A percentile compares a stretch with the other conserved stretches of the same genome.
These are phyloP conservation scores for Scedosporium apiospermum DNA, from an alignment of 2,329 filamentous ascomycete species.

Conservation along the genomic window DNA sequence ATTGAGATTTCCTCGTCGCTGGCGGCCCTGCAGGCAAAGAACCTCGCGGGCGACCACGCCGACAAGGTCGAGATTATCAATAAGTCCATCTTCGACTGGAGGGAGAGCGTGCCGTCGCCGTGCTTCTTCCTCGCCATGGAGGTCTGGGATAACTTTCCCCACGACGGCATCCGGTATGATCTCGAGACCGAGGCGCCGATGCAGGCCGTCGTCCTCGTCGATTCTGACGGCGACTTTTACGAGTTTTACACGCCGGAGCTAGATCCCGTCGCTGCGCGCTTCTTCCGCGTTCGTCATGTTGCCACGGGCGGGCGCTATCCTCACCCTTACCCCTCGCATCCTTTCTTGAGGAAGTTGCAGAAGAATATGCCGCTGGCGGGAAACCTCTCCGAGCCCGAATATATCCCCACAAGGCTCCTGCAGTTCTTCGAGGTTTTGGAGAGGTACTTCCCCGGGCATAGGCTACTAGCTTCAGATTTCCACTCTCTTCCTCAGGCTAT, in stretches of 20 bases:
- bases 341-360: conserved; percentile 50
- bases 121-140: conserved; percentile 98
- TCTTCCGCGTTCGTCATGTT: conserved; percentile 73
- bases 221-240: conserved; percentile 78
- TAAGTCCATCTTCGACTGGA: conserved; percentile 90
- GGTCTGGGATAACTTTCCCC: conserved; percentile 97
- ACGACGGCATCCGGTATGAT: conserved; percentile 81
- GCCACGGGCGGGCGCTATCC: conserved; percentile 58
- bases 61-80: conserved; percentile 93
- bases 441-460: conserved; percentile 80
- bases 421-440: conserved; percentile 92
- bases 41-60: conserved; percentile 60
- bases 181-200: conserved; percentile 62
- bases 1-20: conserved; percentile 88
- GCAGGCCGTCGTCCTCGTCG: conserved; percentile 83
- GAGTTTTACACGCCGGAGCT: conserved; percentile 81
- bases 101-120: conserved; percentile 74
- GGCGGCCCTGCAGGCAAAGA: conserved; percentile 65
- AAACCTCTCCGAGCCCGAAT: conserved; percentile 78
- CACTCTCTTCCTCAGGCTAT: conserved; percentile 75
- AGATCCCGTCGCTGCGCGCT: conserved; percentile 75
- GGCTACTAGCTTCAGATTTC: conserved; percentile 85
- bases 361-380: conserved; percentile 58
- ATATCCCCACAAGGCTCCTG: conserved; percentile 89
- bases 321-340: conserved; percentile 46